A percentile compares a stretch with the other conserved stretches of the same genome.
Conservation (phyloP, 768 basidiomycete species). For the Hypholoma sublateritium region DNA sequence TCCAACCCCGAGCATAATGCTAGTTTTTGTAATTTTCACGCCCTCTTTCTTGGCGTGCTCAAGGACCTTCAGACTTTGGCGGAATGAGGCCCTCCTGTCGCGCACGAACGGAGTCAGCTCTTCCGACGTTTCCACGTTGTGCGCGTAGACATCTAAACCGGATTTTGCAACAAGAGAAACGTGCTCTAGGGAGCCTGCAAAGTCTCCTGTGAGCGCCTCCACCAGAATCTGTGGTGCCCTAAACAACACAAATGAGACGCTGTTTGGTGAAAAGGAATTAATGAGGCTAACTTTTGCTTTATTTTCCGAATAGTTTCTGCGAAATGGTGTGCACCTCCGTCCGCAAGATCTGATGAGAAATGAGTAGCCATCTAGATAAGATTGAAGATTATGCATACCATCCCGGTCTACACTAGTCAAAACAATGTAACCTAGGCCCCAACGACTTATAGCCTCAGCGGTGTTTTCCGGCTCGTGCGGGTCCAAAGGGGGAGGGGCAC, state of each 20-base stretch:
- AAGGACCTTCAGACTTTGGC: slow-evolving; percentile 79
- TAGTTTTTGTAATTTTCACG: slow-evolving; percentile 92
- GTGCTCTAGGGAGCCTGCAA: slow-evolving; percentile 73
- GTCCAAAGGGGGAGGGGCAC: slow-evolving; percentile 85
- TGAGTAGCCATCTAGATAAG: background rate
- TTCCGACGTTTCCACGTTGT: slow-evolving; percentile 97
- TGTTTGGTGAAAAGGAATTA: background rate
- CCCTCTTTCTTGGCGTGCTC: slow-evolving; percentile 82
- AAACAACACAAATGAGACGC: slow-evolving; percentile 7
- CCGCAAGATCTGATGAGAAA: slow-evolving; percentile 68
- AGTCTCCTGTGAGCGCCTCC: slow-evolving; percentile 95
- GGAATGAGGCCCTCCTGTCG: slow-evolving; percentile 90
- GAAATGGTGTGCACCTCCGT: slow-evolving; percentile 93
- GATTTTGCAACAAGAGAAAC: slow-evolving; percentile 86
- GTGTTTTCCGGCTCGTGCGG: slow-evolving; percentile 98
- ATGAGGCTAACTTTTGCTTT: slow-evolving; percentile 75
- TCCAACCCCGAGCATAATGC: slow-evolving; percentile 97
- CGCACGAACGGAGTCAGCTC: slow-evolving; percentile 92
- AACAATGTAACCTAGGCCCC: slow-evolving; percentile 98
- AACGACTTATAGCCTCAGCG: slow-evolving; percentile 95
- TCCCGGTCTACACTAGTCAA: slow-evolving; percentile 96
- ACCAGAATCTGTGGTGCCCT: slow-evolving; percentile 96
- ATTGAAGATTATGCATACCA: slow-evolving; percentile 49
- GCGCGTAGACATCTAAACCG: slow-evolving; percentile 96
- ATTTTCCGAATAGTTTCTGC: slow-evolving; percentile 94